These are phyloP conservation scores for Vigna reflexopilosa DNA, from an alignment of 306 rosid genomes.

Conservation along the genomic window DNA sequence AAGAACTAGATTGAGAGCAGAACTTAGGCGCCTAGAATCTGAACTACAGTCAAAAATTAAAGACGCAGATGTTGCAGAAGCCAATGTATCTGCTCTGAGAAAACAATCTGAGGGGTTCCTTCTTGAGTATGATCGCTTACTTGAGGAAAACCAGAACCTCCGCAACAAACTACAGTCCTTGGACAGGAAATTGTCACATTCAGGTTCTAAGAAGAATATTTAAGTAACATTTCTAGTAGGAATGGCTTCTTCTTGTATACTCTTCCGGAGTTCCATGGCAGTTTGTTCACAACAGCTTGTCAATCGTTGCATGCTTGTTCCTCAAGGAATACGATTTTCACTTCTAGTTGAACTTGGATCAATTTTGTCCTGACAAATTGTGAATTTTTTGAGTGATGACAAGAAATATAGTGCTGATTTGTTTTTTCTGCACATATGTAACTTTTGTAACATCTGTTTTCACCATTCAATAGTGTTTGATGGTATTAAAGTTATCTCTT, in stretches of 20 bases:
- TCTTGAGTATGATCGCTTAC: conserved; percentile 90
- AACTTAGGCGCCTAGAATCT: conserved; percentile 65
- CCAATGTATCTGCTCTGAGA: conserved; percentile 74
- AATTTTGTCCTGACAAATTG: conserved; percentile 54
- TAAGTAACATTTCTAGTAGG: conserved; percentile 48
- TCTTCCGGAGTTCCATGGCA: conserved; percentile 48
- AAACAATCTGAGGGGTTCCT: conserved; percentile 98
- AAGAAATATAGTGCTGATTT: conserved; percentile 48
- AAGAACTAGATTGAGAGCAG: conserved; percentile 48
- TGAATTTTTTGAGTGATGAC: conserved; percentile 49
- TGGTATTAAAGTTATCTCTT: conserved; percentile 16
- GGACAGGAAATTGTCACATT: conserved; percentile 65
- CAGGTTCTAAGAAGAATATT: conserved; percentile 76
- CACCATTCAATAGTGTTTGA: conserved; percentile 24
- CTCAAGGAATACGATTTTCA: conserved; percentile 43
- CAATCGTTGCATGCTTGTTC: conserved; percentile 47
- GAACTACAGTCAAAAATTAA: conserved; percentile 68
- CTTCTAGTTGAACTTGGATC: conserved; percentile 56
- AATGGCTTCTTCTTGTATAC: conserved; percentile 34
- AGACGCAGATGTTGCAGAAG: conserved; percentile 68
- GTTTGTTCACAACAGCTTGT: conserved; percentile 48
- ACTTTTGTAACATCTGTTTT: conserved; percentile 36
- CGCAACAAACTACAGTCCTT: conserved; percentile 63
- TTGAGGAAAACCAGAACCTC: conserved; percentile 85
- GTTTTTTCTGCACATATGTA: conserved; percentile 42